Conservation (phyloP, 2,329 filamentous ascomycete genomes). For the Colletotrichum tropicale region DNA sequence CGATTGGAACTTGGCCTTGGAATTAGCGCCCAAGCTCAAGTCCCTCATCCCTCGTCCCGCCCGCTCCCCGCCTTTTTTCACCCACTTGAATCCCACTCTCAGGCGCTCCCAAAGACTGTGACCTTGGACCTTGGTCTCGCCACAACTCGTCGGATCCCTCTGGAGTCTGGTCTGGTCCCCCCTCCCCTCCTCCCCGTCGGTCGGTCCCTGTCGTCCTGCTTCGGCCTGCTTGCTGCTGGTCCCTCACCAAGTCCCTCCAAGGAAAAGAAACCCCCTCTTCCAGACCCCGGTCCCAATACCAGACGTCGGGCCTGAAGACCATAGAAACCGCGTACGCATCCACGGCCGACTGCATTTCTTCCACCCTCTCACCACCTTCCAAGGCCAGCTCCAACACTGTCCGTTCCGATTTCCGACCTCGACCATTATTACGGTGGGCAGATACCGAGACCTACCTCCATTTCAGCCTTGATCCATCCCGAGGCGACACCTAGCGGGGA, state of each 20-base stretch:
- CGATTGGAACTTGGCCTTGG: conserved; percentile 11
- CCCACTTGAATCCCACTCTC: conserved; percentile 11
- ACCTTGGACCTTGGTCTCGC: conserved; percentile 5
- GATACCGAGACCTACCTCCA: not conserved
- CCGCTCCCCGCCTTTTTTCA: conserved; percentile 11
- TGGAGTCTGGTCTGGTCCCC: not conserved
- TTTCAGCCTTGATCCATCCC: not conserved
- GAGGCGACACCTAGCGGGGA: conserved; percentile 1
- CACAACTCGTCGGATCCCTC: not conserved
- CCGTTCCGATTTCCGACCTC: not conserved
- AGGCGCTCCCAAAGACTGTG: conserved; percentile 1
- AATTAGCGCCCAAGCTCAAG: conserved; percentile 19
- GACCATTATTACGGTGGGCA: not conserved
- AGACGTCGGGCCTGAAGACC: not conserved
- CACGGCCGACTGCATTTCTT: not conserved
- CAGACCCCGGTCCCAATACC: conserved; percentile 3
- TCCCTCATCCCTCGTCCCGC: not conserved
- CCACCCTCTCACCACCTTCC: not conserved
- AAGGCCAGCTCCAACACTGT: not conserved
- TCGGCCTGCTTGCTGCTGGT: not conserved
- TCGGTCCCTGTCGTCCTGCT: not conserved
- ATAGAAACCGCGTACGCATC: conserved; percentile 4
- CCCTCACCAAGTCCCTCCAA: not conserved
- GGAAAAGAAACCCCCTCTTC: not conserved
- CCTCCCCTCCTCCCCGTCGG: not conserved